Evolutionary conservation across 192 early-diverging fungal genomes (phyloP), one percentile per base, ranked within the genome.

Genomic region (Backusella tarrabulga): DNA sequence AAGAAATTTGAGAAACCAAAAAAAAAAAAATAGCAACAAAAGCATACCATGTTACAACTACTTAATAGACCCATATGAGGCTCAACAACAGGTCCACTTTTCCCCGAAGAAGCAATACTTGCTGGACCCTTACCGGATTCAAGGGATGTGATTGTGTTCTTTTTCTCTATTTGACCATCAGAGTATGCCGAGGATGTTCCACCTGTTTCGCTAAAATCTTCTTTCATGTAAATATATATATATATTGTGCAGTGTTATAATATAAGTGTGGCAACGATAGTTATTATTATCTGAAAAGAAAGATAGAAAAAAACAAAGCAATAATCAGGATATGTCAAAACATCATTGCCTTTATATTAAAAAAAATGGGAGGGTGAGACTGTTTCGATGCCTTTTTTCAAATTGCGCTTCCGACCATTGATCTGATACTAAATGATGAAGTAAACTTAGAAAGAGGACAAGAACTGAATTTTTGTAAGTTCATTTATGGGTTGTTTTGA

Each of bases 41-140:
- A 36, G 19, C 63, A 52, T 81, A 81, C 80, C 80, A 81, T 81
- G 32, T 75, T 77, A 35, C 54, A 67, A 75, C 80, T 81, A 60
- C 72, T 77, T 21, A 77, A 12, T 19, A 81, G 19, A 35, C 80
- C 80, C 80, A 81, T 81, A 36, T 81, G 80, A 40, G 80, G 80
- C 11, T 67, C 80, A 69, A 41, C 15, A 38, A 17, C 19, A 5
- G 71, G 77, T 1, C 38, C 41, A 26, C 60, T 42, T 12, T 38
- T 46, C 5, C 15, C 19, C 23, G 36, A 35, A 12, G 35, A 34
- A 40, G 19, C 11, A 19, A 54, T n/a, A 6, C 32, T 35, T 15
- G 34, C 32, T 7, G 71, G 17, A 12, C 19, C 12, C 17, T 17
- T 21, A 32, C 41, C 26, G 1, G 56, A 35, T 23, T 74, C 54